Percentiles rank a stretch among this genome's conserved stretches.
phyloP scores from a whole-genome alignment of 2,329 filamentous ascomycete genomes.

The Ascocoryne sarcoides region DNA sequence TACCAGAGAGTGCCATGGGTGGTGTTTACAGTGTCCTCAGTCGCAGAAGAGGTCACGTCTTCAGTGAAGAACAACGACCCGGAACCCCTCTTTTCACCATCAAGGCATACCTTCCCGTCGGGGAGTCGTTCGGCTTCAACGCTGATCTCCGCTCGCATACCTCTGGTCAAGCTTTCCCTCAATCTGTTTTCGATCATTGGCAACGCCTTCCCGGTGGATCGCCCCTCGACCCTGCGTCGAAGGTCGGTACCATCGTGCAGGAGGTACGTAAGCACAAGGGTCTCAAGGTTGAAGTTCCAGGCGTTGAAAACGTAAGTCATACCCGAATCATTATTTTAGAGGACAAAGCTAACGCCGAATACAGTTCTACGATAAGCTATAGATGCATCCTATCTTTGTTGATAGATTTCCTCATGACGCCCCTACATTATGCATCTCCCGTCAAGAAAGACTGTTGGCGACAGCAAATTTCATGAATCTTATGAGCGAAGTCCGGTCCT shows the following conservation, averaged over 20 bases:
- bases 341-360: constrained; percentile 33
- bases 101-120: constrained; percentile 94
- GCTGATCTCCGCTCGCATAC: constrained; percentile 90
- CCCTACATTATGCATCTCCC: constrained; percentile 18
- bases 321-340: not conserved
- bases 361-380: constrained; percentile 99
- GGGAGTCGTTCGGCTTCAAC: constrained; percentile 99
- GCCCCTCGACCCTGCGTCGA: constrained; percentile 71
- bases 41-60: constrained; percentile 97
- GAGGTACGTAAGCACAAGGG: constrained; percentile 99
- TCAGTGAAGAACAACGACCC: constrained; percentile 94
- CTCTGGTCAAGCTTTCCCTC: constrained; percentile 96
- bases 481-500: constrained; percentile 23
- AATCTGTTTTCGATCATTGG: constrained; percentile 99
- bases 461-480: constrained; percentile 15
- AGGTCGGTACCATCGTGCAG: constrained; percentile 75
- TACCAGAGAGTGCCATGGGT: constrained; percentile 97
- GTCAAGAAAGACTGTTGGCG: constrained; percentile 17
- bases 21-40: constrained; percentile 99
- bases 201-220: constrained; percentile 91
- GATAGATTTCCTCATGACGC: constrained; percentile 25
- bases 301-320: constrained; percentile 84
- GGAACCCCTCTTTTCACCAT: constrained; percentile 99
- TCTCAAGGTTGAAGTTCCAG: constrained; percentile 92
- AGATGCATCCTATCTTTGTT: constrained; percentile 35